Evolutionary conservation across 2,329 filamentous ascomycete genomes (phyloP).

Genomic region (Neopestalotiopsis sp.): DNA sequence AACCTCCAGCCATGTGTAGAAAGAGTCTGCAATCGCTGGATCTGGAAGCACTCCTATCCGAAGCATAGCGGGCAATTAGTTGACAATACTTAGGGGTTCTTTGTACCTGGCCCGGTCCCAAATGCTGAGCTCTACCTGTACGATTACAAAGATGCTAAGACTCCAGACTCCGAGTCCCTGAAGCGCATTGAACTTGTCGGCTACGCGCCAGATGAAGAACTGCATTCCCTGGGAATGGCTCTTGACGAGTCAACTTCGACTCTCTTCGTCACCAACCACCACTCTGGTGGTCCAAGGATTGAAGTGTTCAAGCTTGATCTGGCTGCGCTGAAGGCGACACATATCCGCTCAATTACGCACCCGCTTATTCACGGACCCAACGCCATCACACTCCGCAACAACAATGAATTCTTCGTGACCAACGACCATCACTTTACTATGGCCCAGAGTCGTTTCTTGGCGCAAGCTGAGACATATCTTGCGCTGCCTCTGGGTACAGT

Average conservation of each 20-base stretch:
- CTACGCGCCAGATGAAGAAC: conserved; percentile 34
- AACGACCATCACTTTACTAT: conserved; percentile 45
- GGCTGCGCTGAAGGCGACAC: conserved; percentile 37
- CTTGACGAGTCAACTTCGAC: conserved; percentile 41
- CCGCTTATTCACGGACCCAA: conserved; percentile 46
- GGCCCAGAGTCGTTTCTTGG: conserved; percentile 30
- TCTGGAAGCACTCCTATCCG: neutral
- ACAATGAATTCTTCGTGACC: conserved; percentile 46
- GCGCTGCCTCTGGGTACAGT: conserved; percentile 39
- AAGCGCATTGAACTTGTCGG: conserved; percentile 31
- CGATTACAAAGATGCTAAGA: conserved; percentile 37
- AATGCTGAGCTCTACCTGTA: conserved; percentile 43
- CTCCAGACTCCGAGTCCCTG: conserved; percentile 29
- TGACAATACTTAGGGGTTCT: conserved; percentile 30
- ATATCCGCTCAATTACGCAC: conserved; percentile 43
- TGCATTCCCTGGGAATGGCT: conserved; percentile 47
- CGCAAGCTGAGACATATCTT: conserved; percentile 41
- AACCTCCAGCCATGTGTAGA: neutral
- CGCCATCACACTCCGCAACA: conserved; percentile 40
- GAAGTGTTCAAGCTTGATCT: conserved; percentile 47
- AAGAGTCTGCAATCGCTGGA: neutral
- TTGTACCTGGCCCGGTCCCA: conserved; percentile 31
- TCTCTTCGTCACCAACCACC: conserved; percentile 45
- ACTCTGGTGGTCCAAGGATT: conserved; percentile 39
- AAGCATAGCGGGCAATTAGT: neutral